Evolutionary conservation across 768 basidiomycete genomes (phyloP), one percentile per base, ranked within the genome.

Genomic region (Termitomyces sp.): DNA sequence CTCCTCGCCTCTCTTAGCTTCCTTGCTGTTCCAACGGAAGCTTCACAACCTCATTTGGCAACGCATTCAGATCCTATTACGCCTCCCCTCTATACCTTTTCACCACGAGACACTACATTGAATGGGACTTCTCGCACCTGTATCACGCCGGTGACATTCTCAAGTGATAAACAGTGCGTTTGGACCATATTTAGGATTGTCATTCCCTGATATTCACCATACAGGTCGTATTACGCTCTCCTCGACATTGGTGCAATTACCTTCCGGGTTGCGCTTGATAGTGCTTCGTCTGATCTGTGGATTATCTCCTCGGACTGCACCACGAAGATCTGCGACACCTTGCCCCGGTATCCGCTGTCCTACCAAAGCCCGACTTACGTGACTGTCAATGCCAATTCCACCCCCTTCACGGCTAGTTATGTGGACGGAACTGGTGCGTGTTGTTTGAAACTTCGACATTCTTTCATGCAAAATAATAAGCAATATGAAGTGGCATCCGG

Each of bases 271-370:
- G 83, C 82, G 0, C 72, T 92, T 43, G 90, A 92, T 66, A 92
- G 90, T 1, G 90, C 77, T 17, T 91, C 89, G 8, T 75, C 86
- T 16, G 85, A 86, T 72, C 70, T 88, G 12, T 92, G 89, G 89
- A 60, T 92, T 19, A 65, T 82, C 43, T 86, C 89, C 16, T 85
- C 88, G 8, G 75, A 64, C 4, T 92, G 90, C 69, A 69, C 69
- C 29, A 77, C 83, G 12, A 62, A 66, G n/a, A 64, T 77, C 0
- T 92, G 90, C 69, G 72, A 74, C 45, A 62, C 67, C 3, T 74
- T 86, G 8, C 90, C 90, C n/a, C 77, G 75, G 55, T 92, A 90
- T 68, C 90, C 89, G 17, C 74, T 91, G 51, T 65, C 69, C 4
- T 91, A 87, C 64, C 67, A 76, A 51, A 91, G 87, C 57, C 78